phyloP scores from a whole-genome alignment of 306 rosid species.

The Ormosia emarginata region DNA sequence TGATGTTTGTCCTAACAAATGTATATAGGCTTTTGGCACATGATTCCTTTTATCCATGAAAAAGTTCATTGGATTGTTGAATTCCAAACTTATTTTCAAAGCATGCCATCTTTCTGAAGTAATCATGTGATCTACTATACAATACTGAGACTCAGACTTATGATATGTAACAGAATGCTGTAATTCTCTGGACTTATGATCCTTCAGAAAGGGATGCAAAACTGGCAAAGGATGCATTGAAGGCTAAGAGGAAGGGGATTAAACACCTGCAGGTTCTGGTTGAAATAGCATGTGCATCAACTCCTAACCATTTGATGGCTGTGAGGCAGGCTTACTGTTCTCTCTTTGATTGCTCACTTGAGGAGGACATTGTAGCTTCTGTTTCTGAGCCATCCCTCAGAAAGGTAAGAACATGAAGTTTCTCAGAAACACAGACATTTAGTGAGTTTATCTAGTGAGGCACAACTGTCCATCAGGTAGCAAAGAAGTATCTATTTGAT shows the following conservation, averaged over 20 bases:
- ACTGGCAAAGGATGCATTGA: slow-evolving; percentile 59
- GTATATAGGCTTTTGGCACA: not conserved
- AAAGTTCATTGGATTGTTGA: not conserved
- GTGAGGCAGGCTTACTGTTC: slow-evolving; percentile 78
- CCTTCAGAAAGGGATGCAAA: slow-evolving; percentile 85
- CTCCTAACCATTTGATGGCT: slow-evolving; percentile 77
- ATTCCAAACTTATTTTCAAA: not conserved
- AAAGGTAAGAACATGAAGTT: slow-evolving; percentile 50
- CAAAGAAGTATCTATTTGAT: not conserved
- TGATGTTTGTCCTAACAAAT: not conserved
- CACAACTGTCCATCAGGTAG: not conserved
- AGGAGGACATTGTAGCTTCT: slow-evolving; percentile 71
- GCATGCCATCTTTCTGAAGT: not conserved
- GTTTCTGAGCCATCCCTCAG: slow-evolving; percentile 49
- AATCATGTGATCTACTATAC: not conserved
- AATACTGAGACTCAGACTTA: not conserved
- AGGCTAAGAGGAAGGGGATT: slow-evolving; percentile 39
- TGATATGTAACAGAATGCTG: slow-evolving; percentile 58
- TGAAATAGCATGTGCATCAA: slow-evolving; percentile 86
- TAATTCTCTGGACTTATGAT: slow-evolving; percentile 69
- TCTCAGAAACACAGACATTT: not conserved
- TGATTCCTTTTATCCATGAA: not conserved
- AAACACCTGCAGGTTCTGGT: slow-evolving; percentile 56
- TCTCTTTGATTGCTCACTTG: slow-evolving; percentile 72
- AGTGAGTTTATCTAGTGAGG: not conserved